Evolutionary conservation across 1,284 basidiomycete genomes (phyloP), one percentile per base, ranked within the genome.

Genomic region (Ustilago cynodontis): DNA sequence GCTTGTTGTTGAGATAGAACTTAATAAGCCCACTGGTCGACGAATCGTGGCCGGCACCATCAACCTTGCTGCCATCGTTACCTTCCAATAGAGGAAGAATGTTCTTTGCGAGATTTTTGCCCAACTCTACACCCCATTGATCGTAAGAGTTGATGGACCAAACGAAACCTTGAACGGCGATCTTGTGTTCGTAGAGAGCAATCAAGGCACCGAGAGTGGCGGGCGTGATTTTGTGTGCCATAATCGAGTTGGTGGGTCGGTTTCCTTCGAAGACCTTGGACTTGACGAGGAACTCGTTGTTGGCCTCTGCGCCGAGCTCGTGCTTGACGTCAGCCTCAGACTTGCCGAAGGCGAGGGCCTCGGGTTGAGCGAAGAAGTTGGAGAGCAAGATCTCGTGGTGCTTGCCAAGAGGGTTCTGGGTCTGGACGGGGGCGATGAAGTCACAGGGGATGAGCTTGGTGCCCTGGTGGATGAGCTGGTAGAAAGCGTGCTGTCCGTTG

Each of bases 401-500:
- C 87, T 94, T 74, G 39, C 85, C 84, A 80, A 98, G 91, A 22
- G 94, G 94, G 89, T 99, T 99, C 85, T 94, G 93, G 2, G 94
- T 92, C 71, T 94, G 93, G 18, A 94, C 92, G 29, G 97, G 95
- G 1, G 96, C 95, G 78, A 99, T 90, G 89, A 99, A 98, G 87
- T 99, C 96, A 62, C 86, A 87, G 47, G 95, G 95, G 80, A 96
- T 93, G 77, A 98, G 63, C 75, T 82, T 83, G 67, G 79, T 79
- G 28, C 81, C 81, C 87, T 98, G 95, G 88, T 97, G 95, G 59
- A 98, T 91, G 77, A 98, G 92, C 88, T 98, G 96, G 89, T 98
- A 98, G 91, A 98, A 98, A 24, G 96, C 97, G 88, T 99, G 96
- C 88, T 98, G 96, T 71, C 95, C 96, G 87, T 98, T 98, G 59